phyloP scores from a whole-genome alignment of 106 monocot species.

The Iris macrosiphon region DNA sequence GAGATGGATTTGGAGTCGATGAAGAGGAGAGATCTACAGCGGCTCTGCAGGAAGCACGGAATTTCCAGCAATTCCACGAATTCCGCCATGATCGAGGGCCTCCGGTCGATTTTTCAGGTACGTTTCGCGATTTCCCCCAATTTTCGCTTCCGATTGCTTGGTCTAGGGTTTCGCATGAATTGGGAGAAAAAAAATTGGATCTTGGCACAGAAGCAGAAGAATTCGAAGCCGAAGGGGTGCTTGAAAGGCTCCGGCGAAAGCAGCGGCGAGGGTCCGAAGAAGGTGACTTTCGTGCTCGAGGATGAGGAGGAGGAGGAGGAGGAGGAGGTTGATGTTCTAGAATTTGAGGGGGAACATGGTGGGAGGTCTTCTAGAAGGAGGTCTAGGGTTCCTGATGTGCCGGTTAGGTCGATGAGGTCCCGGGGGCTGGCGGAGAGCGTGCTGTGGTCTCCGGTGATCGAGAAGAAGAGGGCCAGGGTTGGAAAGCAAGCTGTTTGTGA shows the following conservation, averaged over 20 bases:
- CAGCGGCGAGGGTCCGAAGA: slow-evolving; percentile 24
- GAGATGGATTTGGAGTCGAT: slow-evolving; percentile 25
- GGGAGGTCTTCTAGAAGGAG: slow-evolving; percentile 12
- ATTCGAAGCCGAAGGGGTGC: slow-evolving; percentile 19
- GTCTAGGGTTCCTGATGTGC: slow-evolving; percentile 12
- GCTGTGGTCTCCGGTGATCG: slow-evolving; percentile 9
- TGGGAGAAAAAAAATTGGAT: neutral
- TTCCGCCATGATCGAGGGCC: slow-evolving; percentile 24
- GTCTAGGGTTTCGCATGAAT: neutral
- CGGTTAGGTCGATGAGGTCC: slow-evolving; percentile 13
- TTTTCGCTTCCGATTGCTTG: neutral
- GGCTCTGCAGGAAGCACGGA: slow-evolving; percentile 32
- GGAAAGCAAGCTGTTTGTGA: no score
- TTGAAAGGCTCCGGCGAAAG: slow-evolving; percentile 26
- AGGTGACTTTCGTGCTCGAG: slow-evolving; percentile 17
- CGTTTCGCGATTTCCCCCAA: no score
- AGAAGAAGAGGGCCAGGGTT: slow-evolving; percentile 9
- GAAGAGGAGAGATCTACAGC: slow-evolving; percentile 38
- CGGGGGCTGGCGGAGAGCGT: slow-evolving; percentile 1
- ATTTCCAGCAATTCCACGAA: slow-evolving; percentile 31
- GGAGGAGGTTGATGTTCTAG: neutral
- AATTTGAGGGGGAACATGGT: slow-evolving; percentile 10
- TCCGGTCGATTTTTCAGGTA: slow-evolving; percentile 28
- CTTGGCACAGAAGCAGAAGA: neutral
- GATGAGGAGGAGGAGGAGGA: slow-evolving; percentile 4